phyloP scores from a whole-genome alignment of 345 rosid genomes.

The Euphorbia tirucalli region DNA sequence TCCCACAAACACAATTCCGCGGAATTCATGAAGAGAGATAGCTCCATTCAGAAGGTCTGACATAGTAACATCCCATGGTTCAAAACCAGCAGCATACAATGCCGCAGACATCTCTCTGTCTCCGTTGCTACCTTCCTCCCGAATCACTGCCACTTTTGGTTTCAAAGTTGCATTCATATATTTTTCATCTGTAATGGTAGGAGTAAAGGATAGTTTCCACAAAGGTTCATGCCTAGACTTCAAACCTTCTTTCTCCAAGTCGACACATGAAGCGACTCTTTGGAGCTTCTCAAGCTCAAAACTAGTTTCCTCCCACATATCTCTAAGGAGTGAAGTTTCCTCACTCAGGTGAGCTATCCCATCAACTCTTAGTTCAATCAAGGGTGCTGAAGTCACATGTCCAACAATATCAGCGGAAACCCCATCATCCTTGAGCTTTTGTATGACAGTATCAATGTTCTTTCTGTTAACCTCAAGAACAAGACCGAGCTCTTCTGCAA shows the following conservation, averaged over 20 bases:
- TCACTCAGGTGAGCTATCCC: constrained; percentile 52
- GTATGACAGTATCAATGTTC: constrained; percentile 53
- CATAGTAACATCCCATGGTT: constrained; percentile 92
- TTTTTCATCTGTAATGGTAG: constrained; percentile 60
- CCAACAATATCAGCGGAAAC: constrained; percentile 71
- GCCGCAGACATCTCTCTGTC: constrained; percentile 98
- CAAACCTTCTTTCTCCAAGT: constrained; percentile 79
- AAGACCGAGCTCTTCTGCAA: constrained; percentile 87
- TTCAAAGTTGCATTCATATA: constrained; percentile 53
- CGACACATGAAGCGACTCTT: constrained; percentile 78
- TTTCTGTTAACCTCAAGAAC: constrained; percentile 67
- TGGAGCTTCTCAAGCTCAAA: constrained; percentile 80
- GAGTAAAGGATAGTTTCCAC: constrained; percentile 72
- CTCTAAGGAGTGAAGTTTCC: constrained; percentile 64
- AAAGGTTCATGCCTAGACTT: constrained; percentile 67
- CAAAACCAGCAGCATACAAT: constrained; percentile 82
- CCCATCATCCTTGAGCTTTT: constrained; percentile 41
- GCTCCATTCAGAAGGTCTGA: constrained; percentile 76
- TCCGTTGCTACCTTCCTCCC: constrained; percentile 98
- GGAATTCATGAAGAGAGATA: constrained; percentile 59
- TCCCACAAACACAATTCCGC: constrained; percentile 87
- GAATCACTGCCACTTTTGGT: constrained; percentile 85
- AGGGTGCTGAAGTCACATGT: constrained; percentile 52
- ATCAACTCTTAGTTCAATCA: constrained; percentile 58
- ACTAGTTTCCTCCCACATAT: constrained; percentile 94